A percentile compares a stretch with the other conserved stretches of the same genome.
phyloP scores from a whole-genome alignment of 176 grass and related monocot species.

The Avena sativa region DNA sequence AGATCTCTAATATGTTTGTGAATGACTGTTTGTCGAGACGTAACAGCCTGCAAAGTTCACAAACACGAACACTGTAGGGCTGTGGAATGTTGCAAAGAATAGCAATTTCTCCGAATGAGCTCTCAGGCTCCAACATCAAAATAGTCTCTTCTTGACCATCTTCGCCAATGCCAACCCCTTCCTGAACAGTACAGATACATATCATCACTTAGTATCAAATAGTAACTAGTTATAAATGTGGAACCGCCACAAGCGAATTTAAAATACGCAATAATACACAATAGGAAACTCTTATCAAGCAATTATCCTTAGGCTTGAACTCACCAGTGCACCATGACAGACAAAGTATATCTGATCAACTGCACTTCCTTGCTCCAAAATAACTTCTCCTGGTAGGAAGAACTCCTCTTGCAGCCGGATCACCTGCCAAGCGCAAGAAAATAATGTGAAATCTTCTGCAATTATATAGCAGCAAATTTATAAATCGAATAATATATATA shows the following conservation, averaged over 20 bases:
- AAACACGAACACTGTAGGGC: slow-evolving; percentile 79
- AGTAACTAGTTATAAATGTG: background rate
- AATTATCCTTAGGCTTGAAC: slow-evolving; percentile 23
- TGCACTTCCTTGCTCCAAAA: slow-evolving; percentile 89
- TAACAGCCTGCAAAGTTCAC: slow-evolving; percentile 79
- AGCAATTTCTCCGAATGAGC: slow-evolving; percentile 86
- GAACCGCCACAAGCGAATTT: background rate
- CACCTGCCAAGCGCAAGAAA: slow-evolving; percentile 55
- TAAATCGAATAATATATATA: background rate
- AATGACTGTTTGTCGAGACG: slow-evolving; percentile 87
- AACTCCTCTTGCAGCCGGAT: slow-evolving; percentile 95
- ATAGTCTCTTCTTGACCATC: slow-evolving; percentile 82
- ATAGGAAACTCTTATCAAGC: background rate
- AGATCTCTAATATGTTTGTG: slow-evolving; percentile 89
- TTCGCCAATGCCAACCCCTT: slow-evolving; percentile 73
- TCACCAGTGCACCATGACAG: slow-evolving; percentile 80
- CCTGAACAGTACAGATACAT: slow-evolving; percentile 47
- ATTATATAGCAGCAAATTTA: slow-evolving; percentile 1
- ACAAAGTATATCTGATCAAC: slow-evolving; percentile 97
- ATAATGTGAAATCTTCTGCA: background rate
- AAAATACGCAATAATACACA: background rate
- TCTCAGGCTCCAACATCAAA: slow-evolving; percentile 60
- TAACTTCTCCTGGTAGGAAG: slow-evolving; percentile 90
- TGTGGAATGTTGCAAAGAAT: slow-evolving; percentile 93
- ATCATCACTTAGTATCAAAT: background rate